These are phyloP conservation scores for Beta corolliflora DNA, from an alignment of 179 eudicot genomes.

Conservation along the genomic window DNA sequence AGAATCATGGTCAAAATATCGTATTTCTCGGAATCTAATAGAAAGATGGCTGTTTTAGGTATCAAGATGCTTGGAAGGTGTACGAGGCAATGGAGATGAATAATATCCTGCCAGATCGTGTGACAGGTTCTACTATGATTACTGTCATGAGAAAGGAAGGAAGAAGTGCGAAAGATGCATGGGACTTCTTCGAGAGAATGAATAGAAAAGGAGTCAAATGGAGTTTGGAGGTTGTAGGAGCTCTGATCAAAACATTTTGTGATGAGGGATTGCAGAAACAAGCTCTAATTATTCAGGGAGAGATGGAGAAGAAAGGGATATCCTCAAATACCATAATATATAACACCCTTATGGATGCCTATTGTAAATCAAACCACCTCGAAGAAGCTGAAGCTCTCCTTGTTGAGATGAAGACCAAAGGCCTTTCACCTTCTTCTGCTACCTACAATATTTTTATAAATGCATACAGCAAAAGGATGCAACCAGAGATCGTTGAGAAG, in stretches of 20 bases:
- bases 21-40: slow-evolving; percentile 14
- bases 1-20: background rate
- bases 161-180: slow-evolving; percentile 82
- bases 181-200: slow-evolving; percentile 80
- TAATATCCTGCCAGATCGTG: slow-evolving; percentile 76
- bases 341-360: slow-evolving; percentile 83
- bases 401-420: slow-evolving; percentile 73
- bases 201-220: slow-evolving; percentile 75
- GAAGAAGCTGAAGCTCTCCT: slow-evolving; percentile 97
- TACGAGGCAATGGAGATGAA: slow-evolving; percentile 69
- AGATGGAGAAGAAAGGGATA: slow-evolving; percentile 89
- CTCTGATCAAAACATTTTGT: slow-evolving; percentile 85
- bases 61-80: slow-evolving; percentile 74
- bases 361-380: slow-evolving; percentile 65
- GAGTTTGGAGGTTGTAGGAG: slow-evolving; percentile 78
- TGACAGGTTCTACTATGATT: slow-evolving; percentile 84
- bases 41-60: slow-evolving; percentile 46
- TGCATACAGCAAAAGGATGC: slow-evolving; percentile 88
- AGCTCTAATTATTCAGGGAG: slow-evolving; percentile 83
- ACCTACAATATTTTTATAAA: slow-evolving; percentile 84
- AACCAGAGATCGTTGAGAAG: slow-evolving; percentile 83
- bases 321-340: slow-evolving; percentile 75
- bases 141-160: slow-evolving; percentile 80
- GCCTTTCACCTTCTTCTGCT: slow-evolving; percentile 60
- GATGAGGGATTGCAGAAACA: slow-evolving; percentile 83